Evolutionary conservation across 768 basidiomycete species (phyloP).

Genomic region (Paxillus ammoniavirescens): DNA sequence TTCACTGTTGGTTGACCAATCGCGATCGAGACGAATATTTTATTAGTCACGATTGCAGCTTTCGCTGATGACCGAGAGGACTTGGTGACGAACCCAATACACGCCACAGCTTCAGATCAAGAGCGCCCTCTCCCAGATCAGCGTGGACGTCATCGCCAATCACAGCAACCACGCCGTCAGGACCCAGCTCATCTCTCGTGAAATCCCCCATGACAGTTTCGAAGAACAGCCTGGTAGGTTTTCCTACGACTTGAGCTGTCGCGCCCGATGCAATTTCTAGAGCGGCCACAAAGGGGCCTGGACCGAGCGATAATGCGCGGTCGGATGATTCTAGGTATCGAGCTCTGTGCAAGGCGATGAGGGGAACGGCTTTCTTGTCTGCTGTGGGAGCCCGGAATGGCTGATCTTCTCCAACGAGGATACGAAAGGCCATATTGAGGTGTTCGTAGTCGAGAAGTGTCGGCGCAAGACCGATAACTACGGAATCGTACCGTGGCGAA

Average conservation of each 20-base stretch:
- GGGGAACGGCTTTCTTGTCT: conserved; percentile 17
- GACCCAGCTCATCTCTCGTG: conserved; percentile 15
- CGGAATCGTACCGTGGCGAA: conserved; percentile 43
- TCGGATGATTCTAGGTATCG: conserved; percentile 48
- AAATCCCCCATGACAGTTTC: conserved; percentile 52
- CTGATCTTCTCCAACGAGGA: conserved; percentile 47
- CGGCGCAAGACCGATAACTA: conserved; percentile 65
- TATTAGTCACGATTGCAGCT: no score
- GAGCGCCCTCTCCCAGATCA: conserved; percentile 63
- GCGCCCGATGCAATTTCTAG: conserved; percentile 53
- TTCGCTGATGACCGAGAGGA: not conserved
- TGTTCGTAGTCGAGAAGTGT: conserved; percentile 47
- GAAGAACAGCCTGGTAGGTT: conserved; percentile 61
- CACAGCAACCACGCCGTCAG: conserved; percentile 37
- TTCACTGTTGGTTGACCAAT: conserved; percentile 39
- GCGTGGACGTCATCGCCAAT: conserved; percentile 67
- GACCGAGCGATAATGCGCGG: conserved; percentile 58
- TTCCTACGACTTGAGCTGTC: conserved; percentile 58
- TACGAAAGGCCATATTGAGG: conserved; percentile 66
- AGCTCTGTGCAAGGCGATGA: conserved; percentile 62
- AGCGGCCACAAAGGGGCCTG: conserved; percentile 67
- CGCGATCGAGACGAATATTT: no score
- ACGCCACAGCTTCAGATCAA: conserved; percentile 58
- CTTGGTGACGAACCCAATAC: conserved; percentile 50
- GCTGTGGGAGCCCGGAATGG: conserved; percentile 4